Conservation (phyloP, 768 basidiomycete species). For the Jaapia argillacea region DNA sequence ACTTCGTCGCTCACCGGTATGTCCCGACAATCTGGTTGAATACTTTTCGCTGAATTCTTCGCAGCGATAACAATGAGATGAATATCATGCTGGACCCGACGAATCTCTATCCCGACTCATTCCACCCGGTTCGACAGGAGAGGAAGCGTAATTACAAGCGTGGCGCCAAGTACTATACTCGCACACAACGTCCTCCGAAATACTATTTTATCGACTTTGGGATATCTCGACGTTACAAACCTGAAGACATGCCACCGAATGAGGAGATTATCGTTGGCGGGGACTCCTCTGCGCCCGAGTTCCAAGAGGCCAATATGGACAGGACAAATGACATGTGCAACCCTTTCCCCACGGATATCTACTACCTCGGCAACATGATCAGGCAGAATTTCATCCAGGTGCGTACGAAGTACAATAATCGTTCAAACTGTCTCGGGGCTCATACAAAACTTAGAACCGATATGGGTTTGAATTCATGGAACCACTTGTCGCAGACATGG, state of each 20-base stretch:
- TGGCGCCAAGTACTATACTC: constrained; percentile 4
- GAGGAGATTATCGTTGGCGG: constrained; percentile 10
- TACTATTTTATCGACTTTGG: constrained; percentile 7
- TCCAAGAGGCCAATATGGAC: constrained; percentile 1
- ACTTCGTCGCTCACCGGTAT: constrained; percentile 19
- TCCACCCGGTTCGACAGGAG: constrained; percentile 1
- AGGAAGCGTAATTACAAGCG: constrained; percentile 2
- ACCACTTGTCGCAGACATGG: constrained; percentile 25
- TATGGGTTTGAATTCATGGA: constrained; percentile 23
- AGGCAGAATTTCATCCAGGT: constrained; percentile 23
- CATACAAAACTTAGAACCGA: background rate
- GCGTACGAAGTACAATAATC: background rate
- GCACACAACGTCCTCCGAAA: constrained; percentile 7
- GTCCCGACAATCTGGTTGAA: background rate
- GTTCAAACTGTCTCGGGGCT: background rate
- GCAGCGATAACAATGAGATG: constrained; percentile 2
- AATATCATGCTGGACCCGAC: constrained; percentile 9
- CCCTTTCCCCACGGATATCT: constrained; percentile 32
- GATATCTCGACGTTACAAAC: constrained; percentile 2
- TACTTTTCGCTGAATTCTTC: background rate
- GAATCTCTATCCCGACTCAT: constrained; percentile 5
- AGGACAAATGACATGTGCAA: background rate
- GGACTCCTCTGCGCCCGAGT: constrained; percentile 10
- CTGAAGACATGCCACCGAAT: constrained; percentile 2
- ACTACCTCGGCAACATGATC: constrained; percentile 30